Conservation (phyloP, 768 basidiomycete genomes). For the Boletellus ananas region DNA sequence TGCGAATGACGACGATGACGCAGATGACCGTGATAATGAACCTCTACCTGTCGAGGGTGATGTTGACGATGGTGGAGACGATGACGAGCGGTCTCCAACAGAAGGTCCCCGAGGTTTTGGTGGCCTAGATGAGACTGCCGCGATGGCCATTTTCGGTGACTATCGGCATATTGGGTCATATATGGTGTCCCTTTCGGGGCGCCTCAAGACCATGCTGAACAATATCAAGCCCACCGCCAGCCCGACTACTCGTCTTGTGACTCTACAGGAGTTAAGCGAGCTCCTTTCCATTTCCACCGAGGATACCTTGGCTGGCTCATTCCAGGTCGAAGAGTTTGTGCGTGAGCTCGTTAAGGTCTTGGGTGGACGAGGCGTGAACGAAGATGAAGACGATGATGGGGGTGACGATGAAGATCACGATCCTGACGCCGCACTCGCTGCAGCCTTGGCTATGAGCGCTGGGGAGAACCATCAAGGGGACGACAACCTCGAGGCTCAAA, state of each 20-base stretch:
- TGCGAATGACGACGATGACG: conserved; percentile 39
- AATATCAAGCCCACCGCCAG: conserved; percentile 85
- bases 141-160: conserved; percentile 81
- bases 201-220: conserved; percentile 86
- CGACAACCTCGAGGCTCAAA: conserved; percentile 89
- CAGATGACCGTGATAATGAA: conserved; percentile 48
- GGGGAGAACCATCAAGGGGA: conserved; percentile 70
- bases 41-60: conserved; percentile 46
- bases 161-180: conserved; percentile 89
- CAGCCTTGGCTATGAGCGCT: conserved; percentile 79
- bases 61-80: conserved; percentile 41
- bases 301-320: conserved; percentile 94
- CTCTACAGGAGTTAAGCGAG: conserved; percentile 93
- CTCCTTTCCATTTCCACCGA: conserved; percentile 94
- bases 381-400: conserved; percentile 68
- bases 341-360: conserved; percentile 89
- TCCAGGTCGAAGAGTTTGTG: conserved; percentile 89
- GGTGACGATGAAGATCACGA: conserved; percentile 65
- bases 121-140: conserved; percentile 63
- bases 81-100: conserved; percentile 33
- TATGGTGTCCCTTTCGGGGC: conserved; percentile 83
- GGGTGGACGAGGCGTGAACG: conserved; percentile 69
- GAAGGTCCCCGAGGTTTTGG: conserved; percentile 41
- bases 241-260: conserved; percentile 80
- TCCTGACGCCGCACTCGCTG: conserved; percentile 86